These are phyloP conservation scores for Crotalaria pallida DNA, from an alignment of 306 rosid genomes.

Conservation along the genomic window DNA sequence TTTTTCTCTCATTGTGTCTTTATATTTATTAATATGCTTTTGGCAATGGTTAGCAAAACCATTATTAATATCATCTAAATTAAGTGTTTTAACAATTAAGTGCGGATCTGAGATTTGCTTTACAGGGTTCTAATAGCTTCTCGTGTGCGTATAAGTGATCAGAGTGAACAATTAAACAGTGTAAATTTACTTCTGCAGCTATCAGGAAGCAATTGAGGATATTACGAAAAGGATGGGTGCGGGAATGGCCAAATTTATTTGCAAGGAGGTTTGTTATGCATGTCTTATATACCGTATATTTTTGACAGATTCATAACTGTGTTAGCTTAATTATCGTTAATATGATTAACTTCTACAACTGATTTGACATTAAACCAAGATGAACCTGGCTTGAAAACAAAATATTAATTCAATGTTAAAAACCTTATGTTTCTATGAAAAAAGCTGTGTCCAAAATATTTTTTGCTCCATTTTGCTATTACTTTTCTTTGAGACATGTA, in stretches of 20 bases:
- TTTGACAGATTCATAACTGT: slow-evolving; percentile 9
- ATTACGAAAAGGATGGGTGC: slow-evolving; percentile 92
- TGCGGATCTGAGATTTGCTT: slow-evolving; percentile 10
- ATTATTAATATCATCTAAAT: not conserved
- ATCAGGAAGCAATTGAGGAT: slow-evolving; percentile 90
- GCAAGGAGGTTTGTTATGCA: slow-evolving; percentile 76
- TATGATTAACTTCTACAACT: slow-evolving; percentile 15
- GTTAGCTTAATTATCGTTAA: slow-evolving; percentile 16
- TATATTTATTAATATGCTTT: not conserved
- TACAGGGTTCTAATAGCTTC: slow-evolving; percentile 11
- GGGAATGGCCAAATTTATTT: slow-evolving; percentile 97
- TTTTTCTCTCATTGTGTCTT: not conserved
- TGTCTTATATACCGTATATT: slow-evolving; percentile 1
- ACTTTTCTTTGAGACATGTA: not conserved
- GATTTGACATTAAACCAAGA: not conserved
- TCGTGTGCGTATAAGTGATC: not conserved
- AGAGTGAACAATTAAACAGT: slow-evolving; percentile 14
- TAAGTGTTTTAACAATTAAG: slow-evolving; percentile 7
- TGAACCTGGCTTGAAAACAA: not conserved
- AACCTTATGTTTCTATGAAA: not conserved
- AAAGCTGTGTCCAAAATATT: not conserved
- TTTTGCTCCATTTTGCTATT: not conserved
- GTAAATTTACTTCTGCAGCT: slow-evolving; percentile 53
- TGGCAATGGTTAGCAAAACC: no score
- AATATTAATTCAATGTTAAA: not conserved